A percentile compares a stretch with the other conserved stretches of the same genome.
phyloP scores from a whole-genome alignment of 305 asterid species.

The Andrographis paniculata region DNA sequence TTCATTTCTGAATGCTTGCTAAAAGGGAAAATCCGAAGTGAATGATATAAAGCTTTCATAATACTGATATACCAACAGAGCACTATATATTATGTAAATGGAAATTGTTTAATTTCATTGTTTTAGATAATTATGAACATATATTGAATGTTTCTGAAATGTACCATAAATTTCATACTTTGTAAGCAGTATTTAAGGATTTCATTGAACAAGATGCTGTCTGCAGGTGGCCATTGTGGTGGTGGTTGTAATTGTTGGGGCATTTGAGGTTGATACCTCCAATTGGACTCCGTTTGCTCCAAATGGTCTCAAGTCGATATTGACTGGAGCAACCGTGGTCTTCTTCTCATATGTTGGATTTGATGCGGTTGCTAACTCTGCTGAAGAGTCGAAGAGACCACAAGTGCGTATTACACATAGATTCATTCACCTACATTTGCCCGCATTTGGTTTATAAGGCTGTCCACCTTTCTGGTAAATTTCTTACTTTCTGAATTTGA shows the following conservation, averaged over 20 bases:
- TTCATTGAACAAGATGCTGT: slow-evolving; percentile 10
- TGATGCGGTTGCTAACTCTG: slow-evolving; percentile 99
- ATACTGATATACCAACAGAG: slow-evolving; percentile 7
- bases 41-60: slow-evolving; percentile 8
- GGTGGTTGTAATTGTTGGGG: slow-evolving; percentile 64
- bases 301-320: slow-evolving; percentile 51
- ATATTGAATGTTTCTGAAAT: too few species aligned
- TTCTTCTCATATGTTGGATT: slow-evolving; percentile 97
- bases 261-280: slow-evolving; percentile 71
- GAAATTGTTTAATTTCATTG: slow-evolving; percentile 1
- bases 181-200: too few species aligned
- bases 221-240: slow-evolving; percentile 77
- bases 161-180: too few species aligned
- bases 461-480: slow-evolving; percentile 13
- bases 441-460: background rate
- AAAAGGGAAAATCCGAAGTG: too few species aligned
- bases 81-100: background rate
- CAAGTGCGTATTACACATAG: slow-evolving; percentile 36
- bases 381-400: slow-evolving; percentile 94
- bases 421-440: slow-evolving; percentile 11
- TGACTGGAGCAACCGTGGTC: slow-evolving; percentile 94
- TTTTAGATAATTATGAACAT: background rate
- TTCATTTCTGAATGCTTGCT: too few species aligned
- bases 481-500: slow-evolving; percentile 17
- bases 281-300: slow-evolving; percentile 95